These are phyloP conservation scores for Curvularia hawaiiensis DNA, from an alignment of 2,329 filamentous ascomycete species.

Conservation along the genomic window DNA sequence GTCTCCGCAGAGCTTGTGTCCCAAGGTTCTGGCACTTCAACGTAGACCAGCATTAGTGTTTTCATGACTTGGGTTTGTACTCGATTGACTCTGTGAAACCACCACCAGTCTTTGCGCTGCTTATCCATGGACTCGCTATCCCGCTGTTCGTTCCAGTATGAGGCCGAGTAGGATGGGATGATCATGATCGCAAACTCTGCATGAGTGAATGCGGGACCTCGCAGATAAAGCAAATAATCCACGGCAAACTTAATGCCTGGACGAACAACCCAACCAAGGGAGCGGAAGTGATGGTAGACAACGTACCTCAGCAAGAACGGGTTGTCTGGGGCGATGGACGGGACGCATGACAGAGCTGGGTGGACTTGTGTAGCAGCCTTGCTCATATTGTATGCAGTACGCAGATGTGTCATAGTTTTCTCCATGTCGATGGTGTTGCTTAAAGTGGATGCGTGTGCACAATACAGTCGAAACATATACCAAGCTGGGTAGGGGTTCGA, in stretches of 20 bases:
- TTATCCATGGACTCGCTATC: constrained; percentile 45
- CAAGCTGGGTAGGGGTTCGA: constrained; percentile 47
- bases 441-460: constrained; percentile 71
- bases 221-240: constrained; percentile 92
- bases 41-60: constrained; percentile 86
- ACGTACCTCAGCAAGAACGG: constrained; percentile 85
- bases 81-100: constrained; percentile 87
- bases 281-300: constrained; percentile 95
- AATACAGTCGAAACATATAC: constrained; percentile 59
- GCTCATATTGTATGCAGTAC: constrained; percentile 21
- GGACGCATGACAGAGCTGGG: constrained; percentile 14
- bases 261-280: constrained; percentile 91
- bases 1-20: constrained; percentile 48
- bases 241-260: constrained; percentile 93
- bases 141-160: constrained; percentile 69
- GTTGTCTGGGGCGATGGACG: constrained; percentile 71
- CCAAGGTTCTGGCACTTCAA: constrained; percentile 79
- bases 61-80: constrained; percentile 91
- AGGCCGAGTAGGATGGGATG: constrained; percentile 77
- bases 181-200: constrained; percentile 91
- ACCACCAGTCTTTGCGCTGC: constrained; percentile 69
- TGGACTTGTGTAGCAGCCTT: constrained; percentile 15
- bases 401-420: constrained; percentile 11
- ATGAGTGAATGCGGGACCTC: constrained; percentile 92
- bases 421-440: constrained; percentile 20